Percentiles rank a stretch among this genome's conserved stretches.
These are phyloP conservation scores for Mortierella sp. DNA, from an alignment of 371 early-diverging fungal species.

Conservation along the genomic window DNA sequence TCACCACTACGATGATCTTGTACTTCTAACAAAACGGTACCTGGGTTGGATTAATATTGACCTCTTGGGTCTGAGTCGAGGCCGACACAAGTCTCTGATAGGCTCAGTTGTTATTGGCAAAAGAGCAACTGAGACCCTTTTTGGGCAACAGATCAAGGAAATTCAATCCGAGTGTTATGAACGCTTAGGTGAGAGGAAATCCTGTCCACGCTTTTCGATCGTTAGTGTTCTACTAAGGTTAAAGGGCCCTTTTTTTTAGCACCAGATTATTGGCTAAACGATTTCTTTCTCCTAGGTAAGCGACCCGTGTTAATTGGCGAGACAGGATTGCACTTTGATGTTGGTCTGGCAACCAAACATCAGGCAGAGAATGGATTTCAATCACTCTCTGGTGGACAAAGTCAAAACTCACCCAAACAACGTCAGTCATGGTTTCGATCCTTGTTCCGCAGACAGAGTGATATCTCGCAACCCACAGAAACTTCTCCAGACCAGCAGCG, in stretches of 20 bases:
- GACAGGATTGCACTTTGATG: conserved; percentile 78
- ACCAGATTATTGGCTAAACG: neutral
- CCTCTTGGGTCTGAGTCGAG: conserved; percentile 68
- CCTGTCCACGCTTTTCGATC: neutral
- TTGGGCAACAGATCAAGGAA: conserved; percentile 66
- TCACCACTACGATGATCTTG: conserved; percentile 81
- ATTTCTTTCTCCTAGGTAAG: conserved; percentile 10
- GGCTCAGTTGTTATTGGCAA: conserved; percentile 68
- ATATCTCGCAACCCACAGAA: neutral
- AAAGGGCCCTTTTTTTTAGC: neutral
- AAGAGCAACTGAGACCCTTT: conserved; percentile 62
- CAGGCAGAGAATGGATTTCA: conserved; percentile 28
- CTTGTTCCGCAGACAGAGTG: too few relatives aligned
- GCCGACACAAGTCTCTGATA: conserved; percentile 62
- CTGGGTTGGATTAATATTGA: conserved; percentile 72
- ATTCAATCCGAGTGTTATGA: conserved; percentile 63
- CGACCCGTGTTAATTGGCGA: conserved; percentile 75
- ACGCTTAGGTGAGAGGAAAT: conserved; percentile 57
- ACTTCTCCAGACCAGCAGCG: neutral
- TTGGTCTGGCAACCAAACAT: conserved; percentile 56
- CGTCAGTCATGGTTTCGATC: neutral
- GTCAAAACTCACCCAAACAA: neutral
- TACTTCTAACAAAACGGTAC: conserved; percentile 69
- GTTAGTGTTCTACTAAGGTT: neutral
- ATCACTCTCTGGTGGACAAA: neutral